Base-by-base conservation (phyloP, 2,329 filamentous ascomycete genomes). In the Geosmithia morbida region DNA sequence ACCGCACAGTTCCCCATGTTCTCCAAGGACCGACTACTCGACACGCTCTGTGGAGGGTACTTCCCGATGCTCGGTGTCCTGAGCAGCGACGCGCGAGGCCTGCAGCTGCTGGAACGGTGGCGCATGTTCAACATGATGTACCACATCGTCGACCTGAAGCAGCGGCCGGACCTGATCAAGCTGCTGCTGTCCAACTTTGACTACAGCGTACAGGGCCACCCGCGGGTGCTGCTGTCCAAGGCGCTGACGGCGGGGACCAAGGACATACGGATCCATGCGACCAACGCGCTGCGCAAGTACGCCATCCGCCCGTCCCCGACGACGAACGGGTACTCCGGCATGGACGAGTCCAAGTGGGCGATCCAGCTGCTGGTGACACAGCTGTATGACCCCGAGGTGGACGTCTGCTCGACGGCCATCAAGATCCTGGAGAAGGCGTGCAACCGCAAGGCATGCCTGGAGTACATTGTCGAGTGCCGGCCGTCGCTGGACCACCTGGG, bases 101-200 rank as follows among this genome's bases (percentile, higher is more conserved):
- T 97, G 20, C 80, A 84, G 51, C 90, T 98, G 67, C 77, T 98
- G 59, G 90, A 97, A 61, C 75, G 87, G 56, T 97, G 92, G 90
- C 87, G 88, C 56, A 94, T 98, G 74, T 89, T 96, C 66, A 97
- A 97, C 64, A 98, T 98, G 87, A 94, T 97, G 73, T 98, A 98
- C 61, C 92, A 97, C 63, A 95, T 98, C 51, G 77, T 96, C 49
- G 90, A 97, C 58, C 72, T 95, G 43, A 87, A 85, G 56, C 85
- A 92, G 62, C 83, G 92, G 2, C 87, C 90, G 43, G 92, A 98
- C 61, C 71, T 98, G 50, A 87, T 97, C 60, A 87, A 89, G 59
- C 74, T 90, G 10, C 74, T 98, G 30, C 73, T 98, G 8, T 83
- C 85, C 45, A 92, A 89, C 57, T 89, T 98, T 64, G 90, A 98